These are phyloP conservation scores for Rhizoclosmatium globosum DNA, from an alignment of 192 early-diverging fungal species.

Conservation along the genomic window DNA sequence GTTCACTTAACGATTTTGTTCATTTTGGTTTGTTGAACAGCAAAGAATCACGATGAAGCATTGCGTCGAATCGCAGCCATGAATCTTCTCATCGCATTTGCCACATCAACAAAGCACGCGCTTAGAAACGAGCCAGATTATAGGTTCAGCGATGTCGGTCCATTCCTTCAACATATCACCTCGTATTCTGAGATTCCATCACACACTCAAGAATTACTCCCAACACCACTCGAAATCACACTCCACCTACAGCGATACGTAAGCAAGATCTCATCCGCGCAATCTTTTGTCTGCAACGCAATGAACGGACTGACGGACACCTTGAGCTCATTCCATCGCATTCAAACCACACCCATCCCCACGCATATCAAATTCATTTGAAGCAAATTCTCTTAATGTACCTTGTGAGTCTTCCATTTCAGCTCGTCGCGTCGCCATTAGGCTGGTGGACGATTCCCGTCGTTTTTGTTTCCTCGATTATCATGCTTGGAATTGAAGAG, in stretches of 20 bases:
- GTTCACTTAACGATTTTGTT: background rate
- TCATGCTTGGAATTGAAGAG: conserved; percentile 81
- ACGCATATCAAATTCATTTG: conserved; percentile 90
- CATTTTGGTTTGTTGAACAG: background rate
- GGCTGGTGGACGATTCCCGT: conserved; percentile 72
- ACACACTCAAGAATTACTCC: conserved; percentile 5
- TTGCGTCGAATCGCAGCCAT: conserved; percentile 72
- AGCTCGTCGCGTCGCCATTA: conserved; percentile 62
- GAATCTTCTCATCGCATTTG: conserved; percentile 81
- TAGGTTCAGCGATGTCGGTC: conserved; percentile 74
- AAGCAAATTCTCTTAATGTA: conserved; percentile 82
- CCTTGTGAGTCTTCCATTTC: conserved; percentile 84
- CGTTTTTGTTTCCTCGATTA: conserved; percentile 71
- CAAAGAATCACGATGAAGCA: conserved; percentile 43
- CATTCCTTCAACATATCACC: conserved; percentile 68
- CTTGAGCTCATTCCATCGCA: conserved; percentile 77
- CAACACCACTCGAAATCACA: conserved; percentile 52
- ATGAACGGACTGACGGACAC: conserved; percentile 44
- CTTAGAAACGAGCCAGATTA: conserved; percentile 69
- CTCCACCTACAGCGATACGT: conserved; percentile 38
- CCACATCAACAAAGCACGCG: conserved; percentile 74
- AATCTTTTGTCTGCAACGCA: conserved; percentile 39
- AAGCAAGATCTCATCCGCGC: conserved; percentile 37
- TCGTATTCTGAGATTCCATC: background rate
- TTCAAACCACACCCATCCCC: conserved; percentile 86